Conservation (phyloP, 371 early-diverging fungal species). For the Mortierella sp. region DNA sequence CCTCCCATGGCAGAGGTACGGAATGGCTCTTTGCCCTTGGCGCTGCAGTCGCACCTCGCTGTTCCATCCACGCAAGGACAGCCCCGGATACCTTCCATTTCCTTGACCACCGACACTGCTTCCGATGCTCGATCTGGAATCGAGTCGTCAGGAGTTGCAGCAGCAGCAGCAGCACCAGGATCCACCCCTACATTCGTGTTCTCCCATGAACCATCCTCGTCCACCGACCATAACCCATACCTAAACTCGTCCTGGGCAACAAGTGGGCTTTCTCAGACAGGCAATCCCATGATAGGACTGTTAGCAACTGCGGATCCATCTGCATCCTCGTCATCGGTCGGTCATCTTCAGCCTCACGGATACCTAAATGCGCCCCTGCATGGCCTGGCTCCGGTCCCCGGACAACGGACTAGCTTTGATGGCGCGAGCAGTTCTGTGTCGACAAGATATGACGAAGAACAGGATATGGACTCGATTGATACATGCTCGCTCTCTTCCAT, state of each 20-base stretch:
- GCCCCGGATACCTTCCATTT: conserved; percentile 8
- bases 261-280: background rate
- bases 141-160: conserved; percentile 5
- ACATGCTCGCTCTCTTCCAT: conserved; percentile 27
- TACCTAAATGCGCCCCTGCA: background rate
- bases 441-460: conserved; percentile 28
- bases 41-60: conserved; percentile 8
- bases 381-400: background rate
- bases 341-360: conserved; percentile 5
- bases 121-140: conserved; percentile 16
- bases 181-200: conserved; percentile 15
- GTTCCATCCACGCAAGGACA: conserved; percentile 5
- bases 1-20: conserved; percentile 24
- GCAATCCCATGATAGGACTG: background rate
- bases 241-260: conserved; percentile 19
- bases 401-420: conserved; percentile 6
- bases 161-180: background rate
- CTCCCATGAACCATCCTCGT: conserved; percentile 7
- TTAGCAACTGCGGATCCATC: background rate
- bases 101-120: background rate
- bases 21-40: conserved; percentile 6
- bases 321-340: background rate
- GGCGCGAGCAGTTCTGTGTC: conserved; percentile 15
- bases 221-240: conserved; percentile 7
- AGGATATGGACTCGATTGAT: conserved; percentile 35